Evolutionary conservation across 1,139 yeast species (phyloP), one percentile per base, ranked within the genome.

Genomic region (Pichia cactophila): DNA sequence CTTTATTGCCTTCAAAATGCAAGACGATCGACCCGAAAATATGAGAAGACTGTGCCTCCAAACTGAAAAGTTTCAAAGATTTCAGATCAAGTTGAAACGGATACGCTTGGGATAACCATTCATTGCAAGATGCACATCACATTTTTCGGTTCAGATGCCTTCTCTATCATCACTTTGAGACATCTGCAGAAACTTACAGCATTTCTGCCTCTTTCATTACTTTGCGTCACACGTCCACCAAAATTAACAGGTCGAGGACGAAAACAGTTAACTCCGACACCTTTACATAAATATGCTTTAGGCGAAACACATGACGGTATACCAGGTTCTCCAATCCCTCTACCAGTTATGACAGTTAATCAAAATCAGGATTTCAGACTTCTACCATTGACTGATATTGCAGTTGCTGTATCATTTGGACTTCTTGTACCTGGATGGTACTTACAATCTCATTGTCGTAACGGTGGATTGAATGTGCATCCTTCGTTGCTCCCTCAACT

Each of bases 361-460:
- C n/a, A 38, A 14, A 23, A 14, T 2, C 26, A 20, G 7, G 41
- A 38, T 23, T 38, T 23, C 29, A 17, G n/a, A 23, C n/a, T 12
- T 12, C 8, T 38, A 10, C 41, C 46, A 67, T 16, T 65, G 64
- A 0, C 75, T 60, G 78, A 86, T 56, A 63, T 89, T 56, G 83
- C 89, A 0, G 73, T 92, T 28, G 97, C 97, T 0, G 97, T 89
- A 1, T 88, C 97, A 0, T 92, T 81, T 62, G 98, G 98, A 0
- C 73, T 73, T 47, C 69, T 90, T 44, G 87, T 92, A 7, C 97
- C 97, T 0, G 68, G 68, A 0, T 53, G 65, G 3, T 80, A 88
- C 54, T 65, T 92, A 3, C 48, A 61, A 0, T 43, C 62, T 0
- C 68, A 83, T 41, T 64, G 67, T 10, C 79, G 67, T 9, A 79